Percentiles rank a stretch among this genome's conserved stretches.
phyloP scores from a whole-genome alignment of 257 asterid species.

The Solanum appendiculatum region DNA sequence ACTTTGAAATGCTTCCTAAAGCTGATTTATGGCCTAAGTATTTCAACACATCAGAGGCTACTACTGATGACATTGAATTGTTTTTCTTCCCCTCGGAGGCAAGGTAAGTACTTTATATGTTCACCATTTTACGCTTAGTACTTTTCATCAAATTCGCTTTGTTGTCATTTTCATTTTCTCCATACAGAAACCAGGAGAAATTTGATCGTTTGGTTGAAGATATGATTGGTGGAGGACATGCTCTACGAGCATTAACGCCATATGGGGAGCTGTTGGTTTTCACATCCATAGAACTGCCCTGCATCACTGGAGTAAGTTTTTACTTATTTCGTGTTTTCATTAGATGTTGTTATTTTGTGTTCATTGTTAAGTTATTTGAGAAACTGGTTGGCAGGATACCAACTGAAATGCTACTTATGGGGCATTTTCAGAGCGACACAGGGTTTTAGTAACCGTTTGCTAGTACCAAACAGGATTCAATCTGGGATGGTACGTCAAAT shows the following conservation, averaged over 20 bases:
- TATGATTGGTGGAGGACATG: slow-evolving; percentile 40
- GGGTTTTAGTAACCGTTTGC: neutral
- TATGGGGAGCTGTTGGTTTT: slow-evolving; percentile 73
- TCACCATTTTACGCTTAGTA: too few species aligned
- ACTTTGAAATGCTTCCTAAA: too few species aligned
- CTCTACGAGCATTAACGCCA: slow-evolving; percentile 33
- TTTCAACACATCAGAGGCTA: too few species aligned
- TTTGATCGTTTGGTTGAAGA: slow-evolving; percentile 38
- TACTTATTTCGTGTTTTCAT: neutral
- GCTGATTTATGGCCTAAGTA: too few species aligned
- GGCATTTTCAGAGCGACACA: slow-evolving; percentile 55
- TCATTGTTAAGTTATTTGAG: neutral
- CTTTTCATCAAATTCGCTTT: too few species aligned
- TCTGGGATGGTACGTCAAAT: neutral
- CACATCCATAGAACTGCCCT: slow-evolving; percentile 52
- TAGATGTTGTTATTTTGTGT: neutral
- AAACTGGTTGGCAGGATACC: slow-evolving; percentile 35
- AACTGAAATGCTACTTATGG: slow-evolving; percentile 53
- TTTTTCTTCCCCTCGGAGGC: too few species aligned
- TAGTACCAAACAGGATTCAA: neutral
- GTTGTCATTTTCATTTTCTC: neutral
- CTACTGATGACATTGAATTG: too few species aligned
- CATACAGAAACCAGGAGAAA: slow-evolving; percentile 16
- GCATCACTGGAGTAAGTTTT: slow-evolving; percentile 50
- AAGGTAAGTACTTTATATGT: too few species aligned